Conservation (phyloP, 2,329 filamentous ascomycete species). For the Biscogniauxia sp. region DNA sequence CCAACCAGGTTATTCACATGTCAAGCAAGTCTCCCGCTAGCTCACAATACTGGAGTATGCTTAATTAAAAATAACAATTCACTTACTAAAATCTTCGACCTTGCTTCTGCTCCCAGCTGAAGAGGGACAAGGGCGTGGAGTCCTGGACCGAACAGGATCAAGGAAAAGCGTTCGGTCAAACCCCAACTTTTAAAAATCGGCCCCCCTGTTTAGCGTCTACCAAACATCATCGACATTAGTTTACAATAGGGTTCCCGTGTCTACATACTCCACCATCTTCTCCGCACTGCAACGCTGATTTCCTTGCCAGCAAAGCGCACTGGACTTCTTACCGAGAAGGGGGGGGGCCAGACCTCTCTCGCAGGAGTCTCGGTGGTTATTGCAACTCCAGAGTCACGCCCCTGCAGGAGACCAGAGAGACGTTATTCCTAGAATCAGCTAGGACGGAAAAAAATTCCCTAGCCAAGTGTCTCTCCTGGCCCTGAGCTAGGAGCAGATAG, state of each 20-base stretch:
- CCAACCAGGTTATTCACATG: background rate
- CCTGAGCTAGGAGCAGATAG: constrained; percentile 1
- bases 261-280: constrained; percentile 20
- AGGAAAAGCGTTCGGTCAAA: constrained; percentile 9
- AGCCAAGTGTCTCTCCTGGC: background rate
- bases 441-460: constrained; percentile 7
- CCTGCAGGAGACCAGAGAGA: constrained; percentile 1
- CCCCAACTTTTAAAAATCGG: constrained; percentile 12
- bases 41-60: background rate
- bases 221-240: constrained; percentile 14
- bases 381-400: background rate
- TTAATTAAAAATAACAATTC: background rate
- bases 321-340: constrained; percentile 13
- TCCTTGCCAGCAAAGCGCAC: constrained; percentile 3
- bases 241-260: constrained; percentile 17
- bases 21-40: background rate
- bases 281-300: constrained; percentile 22
- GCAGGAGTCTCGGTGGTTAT: constrained; percentile 5
- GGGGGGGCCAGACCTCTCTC: background rate
- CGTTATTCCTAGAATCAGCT: constrained; percentile 14
- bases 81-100: background rate
- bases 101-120: background rate
- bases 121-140: background rate
- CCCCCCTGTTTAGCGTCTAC: constrained; percentile 17
- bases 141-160: constrained; percentile 1